Percentiles rank a stretch among this genome's conserved stretches.
phyloP scores from a whole-genome alignment of 129 eudicot species.

The Lactuca saligna region DNA sequence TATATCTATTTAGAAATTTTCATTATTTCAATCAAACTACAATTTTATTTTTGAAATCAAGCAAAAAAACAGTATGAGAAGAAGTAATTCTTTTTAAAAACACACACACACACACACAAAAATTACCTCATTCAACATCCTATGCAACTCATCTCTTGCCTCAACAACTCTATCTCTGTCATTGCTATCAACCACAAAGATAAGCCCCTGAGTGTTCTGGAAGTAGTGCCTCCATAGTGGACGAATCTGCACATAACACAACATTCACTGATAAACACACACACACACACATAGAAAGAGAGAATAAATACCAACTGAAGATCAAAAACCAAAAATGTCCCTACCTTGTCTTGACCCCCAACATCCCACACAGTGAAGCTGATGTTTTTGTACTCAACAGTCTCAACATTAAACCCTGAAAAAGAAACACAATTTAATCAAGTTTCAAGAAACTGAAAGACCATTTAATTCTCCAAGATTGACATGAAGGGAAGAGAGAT shows the following conservation, averaged over 20 bases:
- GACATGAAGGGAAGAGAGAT: neutral
- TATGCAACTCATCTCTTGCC: slow-evolving; percentile 98
- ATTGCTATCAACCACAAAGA: slow-evolving; percentile 98
- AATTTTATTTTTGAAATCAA: no score
- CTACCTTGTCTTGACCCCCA: slow-evolving; percentile 65
- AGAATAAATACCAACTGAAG: neutral
- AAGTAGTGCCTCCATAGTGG: slow-evolving; percentile 99
- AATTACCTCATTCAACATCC: slow-evolving; percentile 98
- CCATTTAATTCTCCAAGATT: neutral
- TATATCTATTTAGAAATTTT: no score
- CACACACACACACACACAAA: no score
- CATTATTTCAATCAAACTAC: no score
- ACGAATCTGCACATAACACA: slow-evolving; percentile 64
- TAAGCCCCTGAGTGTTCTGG: slow-evolving; percentile 99
- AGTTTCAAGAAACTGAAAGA: neutral
- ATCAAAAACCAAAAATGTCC: neutral
- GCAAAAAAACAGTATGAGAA: neutral
- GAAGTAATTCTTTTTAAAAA: neutral
- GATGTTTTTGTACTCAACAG: slow-evolving; percentile 58
- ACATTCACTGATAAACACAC: neutral
- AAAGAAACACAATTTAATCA: neutral
- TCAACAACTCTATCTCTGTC: slow-evolving; percentile 99
- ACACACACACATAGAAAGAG: neutral
- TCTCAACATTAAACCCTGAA: slow-evolving; percentile 56
- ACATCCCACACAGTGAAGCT: slow-evolving; percentile 64